Evolutionary conservation across 768 basidiomycete species (phyloP).

Genomic region (Pluteus cervinus): DNA sequence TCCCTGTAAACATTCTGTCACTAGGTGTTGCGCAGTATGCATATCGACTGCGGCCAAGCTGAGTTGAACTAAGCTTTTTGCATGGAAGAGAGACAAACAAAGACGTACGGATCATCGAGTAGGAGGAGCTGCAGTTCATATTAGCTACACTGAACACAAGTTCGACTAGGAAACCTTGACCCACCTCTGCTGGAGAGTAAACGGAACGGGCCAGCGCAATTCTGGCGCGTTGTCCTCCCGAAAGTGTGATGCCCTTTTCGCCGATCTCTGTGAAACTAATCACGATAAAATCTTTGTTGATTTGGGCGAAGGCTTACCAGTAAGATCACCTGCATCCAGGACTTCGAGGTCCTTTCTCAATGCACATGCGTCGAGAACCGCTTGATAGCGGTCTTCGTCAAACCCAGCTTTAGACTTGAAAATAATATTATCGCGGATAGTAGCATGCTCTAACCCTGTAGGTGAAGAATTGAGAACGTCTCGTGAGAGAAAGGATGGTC

Average conservation of each 20-base stretch:
- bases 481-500: not conserved
- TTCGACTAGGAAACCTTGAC: slow-evolving; percentile 4
- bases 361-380: slow-evolving; percentile 71
- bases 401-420: slow-evolving; percentile 60
- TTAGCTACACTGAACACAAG: not conserved
- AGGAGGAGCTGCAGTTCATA: slow-evolving; percentile 39
- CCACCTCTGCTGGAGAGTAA: slow-evolving; percentile 62
- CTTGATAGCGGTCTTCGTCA: slow-evolving; percentile 57
- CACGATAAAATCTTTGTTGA: not conserved
- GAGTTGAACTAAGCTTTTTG: slow-evolving; percentile 4
- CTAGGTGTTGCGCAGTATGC: slow-evolving; percentile 70
- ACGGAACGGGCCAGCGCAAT: slow-evolving; percentile 75
- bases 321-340: slow-evolving; percentile 72
- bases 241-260: slow-evolving; percentile 75
- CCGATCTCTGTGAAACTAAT: slow-evolving; percentile 50
- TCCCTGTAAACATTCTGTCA: slow-evolving; percentile 57
- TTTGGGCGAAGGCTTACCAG: slow-evolving; percentile 35
- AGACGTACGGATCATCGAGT: slow-evolving; percentile 64
- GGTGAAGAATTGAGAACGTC: not conserved
- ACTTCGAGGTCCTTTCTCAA: slow-evolving; percentile 65
- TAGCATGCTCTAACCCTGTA: slow-evolving; percentile 72
- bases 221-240: slow-evolving; percentile 69
- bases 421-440: slow-evolving; percentile 76
- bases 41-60: slow-evolving; percentile 70
- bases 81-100: slow-evolving; percentile 10